phyloP scores from a whole-genome alignment of 345 rosid genomes.

The Eutrema yunnanense region DNA sequence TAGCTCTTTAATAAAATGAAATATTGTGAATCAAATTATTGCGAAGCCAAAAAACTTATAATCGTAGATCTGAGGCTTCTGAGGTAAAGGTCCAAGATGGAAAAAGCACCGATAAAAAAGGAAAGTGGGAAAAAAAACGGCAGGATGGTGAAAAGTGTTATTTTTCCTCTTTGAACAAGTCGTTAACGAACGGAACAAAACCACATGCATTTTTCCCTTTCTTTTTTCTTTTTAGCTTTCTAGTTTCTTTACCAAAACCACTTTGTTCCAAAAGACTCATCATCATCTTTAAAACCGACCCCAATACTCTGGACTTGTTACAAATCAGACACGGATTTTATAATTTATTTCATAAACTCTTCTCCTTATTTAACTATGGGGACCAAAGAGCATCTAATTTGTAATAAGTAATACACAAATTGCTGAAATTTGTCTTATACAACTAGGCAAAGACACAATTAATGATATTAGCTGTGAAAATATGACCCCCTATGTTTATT shows the following conservation, averaged over 20 bases:
- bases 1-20: background rate
- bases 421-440: too few species aligned
- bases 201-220: slow-evolving; percentile 12
- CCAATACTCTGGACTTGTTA: background rate
- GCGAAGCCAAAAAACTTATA: background rate
- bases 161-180: background rate
- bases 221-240: background rate
- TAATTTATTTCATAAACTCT: background rate
- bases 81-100: background rate
- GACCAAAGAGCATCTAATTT: background rate
- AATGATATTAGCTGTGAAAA: too few species aligned
- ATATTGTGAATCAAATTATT: background rate
- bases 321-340: background rate
- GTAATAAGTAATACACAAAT: too few species aligned
- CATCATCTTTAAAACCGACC: background rate
- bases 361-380: background rate
- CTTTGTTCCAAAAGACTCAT: slow-evolving; percentile 7
- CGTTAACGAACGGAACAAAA: background rate
- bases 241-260: background rate
- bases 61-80: background rate
- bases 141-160: slow-evolving; percentile 18
- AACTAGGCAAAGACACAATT: too few species aligned
- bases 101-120: background rate
- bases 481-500: too few species aligned
- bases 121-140: background rate